Conservation (phyloP, 352 stramenopile genomes). For the Pythium vanterpoolii region DNA sequence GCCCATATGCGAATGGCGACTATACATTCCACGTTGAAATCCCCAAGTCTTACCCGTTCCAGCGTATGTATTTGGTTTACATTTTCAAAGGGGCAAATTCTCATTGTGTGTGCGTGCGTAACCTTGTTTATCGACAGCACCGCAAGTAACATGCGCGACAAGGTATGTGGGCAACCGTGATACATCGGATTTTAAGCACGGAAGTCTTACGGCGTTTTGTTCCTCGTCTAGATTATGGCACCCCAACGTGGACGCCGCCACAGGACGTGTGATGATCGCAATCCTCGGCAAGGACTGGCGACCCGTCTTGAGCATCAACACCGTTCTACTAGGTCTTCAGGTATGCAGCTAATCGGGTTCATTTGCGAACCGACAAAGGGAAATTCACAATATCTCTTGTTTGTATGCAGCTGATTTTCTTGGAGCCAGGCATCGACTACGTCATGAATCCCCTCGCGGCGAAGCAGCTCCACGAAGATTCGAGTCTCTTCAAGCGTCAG, state of each 20-base stretch:
- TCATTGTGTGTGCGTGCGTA: not conserved
- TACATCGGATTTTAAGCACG: not conserved
- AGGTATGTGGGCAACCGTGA: slow-evolving; percentile 30
- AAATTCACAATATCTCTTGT: not conserved
- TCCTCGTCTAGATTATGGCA: slow-evolving; percentile 64
- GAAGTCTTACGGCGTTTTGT: not conserved
- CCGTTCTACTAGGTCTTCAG: slow-evolving; percentile 79
- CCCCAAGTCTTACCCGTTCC: slow-evolving; percentile 84
- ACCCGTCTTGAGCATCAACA: slow-evolving; percentile 83
- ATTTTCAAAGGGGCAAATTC: not conserved
- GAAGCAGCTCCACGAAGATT: slow-evolving; percentile 50
- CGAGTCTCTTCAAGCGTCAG: slow-evolving; percentile 44
- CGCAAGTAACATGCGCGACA: slow-evolving; percentile 65
- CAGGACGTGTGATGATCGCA: slow-evolving; percentile 82
- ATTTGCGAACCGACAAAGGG: not conserved
- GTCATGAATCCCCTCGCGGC: slow-evolving; percentile 54
- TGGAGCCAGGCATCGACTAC: slow-evolving; percentile 71
- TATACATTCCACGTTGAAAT: slow-evolving; percentile 87
- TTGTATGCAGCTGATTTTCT: slow-evolving; percentile 61
- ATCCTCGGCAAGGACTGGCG: slow-evolving; percentile 85
- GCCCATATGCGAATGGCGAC: slow-evolving; percentile 80
- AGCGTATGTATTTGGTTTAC: slow-evolving; percentile 39
- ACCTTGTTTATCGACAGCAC: slow-evolving; percentile 34
- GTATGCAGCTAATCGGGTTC: slow-evolving; percentile 22
- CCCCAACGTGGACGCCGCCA: slow-evolving; percentile 75